These are phyloP conservation scores for Terfezia boudieri DNA, from an alignment of 495 filamentous ascomycete genomes.

Conservation along the genomic window DNA sequence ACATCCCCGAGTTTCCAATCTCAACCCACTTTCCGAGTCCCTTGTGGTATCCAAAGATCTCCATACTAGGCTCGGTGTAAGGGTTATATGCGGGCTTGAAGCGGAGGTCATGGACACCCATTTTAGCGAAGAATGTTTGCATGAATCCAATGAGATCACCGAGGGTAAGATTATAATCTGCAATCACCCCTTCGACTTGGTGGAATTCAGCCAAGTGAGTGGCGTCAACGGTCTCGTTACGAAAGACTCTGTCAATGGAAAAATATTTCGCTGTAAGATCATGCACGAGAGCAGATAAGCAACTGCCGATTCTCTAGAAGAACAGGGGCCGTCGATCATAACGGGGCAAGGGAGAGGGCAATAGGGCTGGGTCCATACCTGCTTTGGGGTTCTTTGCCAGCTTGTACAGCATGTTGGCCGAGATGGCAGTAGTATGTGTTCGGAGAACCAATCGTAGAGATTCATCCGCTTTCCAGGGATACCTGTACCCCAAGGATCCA, in stretches of 20 bases:
- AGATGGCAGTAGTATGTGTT: slow-evolving; percentile 87
- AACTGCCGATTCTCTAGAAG: background rate
- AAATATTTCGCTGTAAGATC: slow-evolving; percentile 61
- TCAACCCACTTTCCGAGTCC: slow-evolving; percentile 82
- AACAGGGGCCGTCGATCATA: background rate
- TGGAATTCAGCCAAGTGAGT: slow-evolving; percentile 97
- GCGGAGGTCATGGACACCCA: slow-evolving; percentile 68
- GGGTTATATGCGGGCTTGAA: slow-evolving; percentile 98
- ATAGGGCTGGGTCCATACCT: background rate
- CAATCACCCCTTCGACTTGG: slow-evolving; percentile 95
- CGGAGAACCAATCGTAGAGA: slow-evolving; percentile 72
- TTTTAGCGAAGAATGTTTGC: slow-evolving; percentile 85
- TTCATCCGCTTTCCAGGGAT: slow-evolving; percentile 80
- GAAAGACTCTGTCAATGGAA: slow-evolving; percentile 92
- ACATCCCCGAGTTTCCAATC: slow-evolving; percentile 97
- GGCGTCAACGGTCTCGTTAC: slow-evolving; percentile 86
- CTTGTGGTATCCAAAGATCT: slow-evolving; percentile 83
- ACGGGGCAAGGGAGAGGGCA: background rate
- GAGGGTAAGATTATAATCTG: slow-evolving; percentile 74
- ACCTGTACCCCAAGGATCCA: slow-evolving; percentile 84
- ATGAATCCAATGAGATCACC: slow-evolving; percentile 93
- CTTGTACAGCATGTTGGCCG: slow-evolving; percentile 69
- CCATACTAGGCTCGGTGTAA: slow-evolving; percentile 95
- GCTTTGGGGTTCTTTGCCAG: slow-evolving; percentile 48
- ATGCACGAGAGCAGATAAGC: no score